A percentile compares a stretch with the other conserved stretches of the same genome.
Evolutionary conservation across 192 early-diverging fungal species (phyloP).

Genomic region (Coemansia sp.): DNA sequence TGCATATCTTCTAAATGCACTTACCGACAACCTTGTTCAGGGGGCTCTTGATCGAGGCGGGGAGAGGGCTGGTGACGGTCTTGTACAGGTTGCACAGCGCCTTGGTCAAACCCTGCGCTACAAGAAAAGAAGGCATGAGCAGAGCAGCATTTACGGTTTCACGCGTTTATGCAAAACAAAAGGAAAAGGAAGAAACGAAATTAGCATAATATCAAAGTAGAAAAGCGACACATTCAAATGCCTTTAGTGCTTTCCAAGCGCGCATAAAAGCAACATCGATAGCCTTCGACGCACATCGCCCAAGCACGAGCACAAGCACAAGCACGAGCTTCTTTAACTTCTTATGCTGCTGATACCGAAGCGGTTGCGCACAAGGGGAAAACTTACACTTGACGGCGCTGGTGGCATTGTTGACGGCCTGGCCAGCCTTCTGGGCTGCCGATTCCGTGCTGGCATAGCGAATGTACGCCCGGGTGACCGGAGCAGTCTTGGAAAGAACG

Average conservation of each 20-base stretch:
- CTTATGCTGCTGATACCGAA: background rate
- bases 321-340: too few relatives aligned
- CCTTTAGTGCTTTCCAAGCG: too few relatives aligned
- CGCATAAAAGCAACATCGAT: too few relatives aligned
- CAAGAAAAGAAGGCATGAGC: background rate
- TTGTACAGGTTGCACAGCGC: slow-evolving; percentile 51
- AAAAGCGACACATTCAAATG: too few relatives aligned
- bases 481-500: slow-evolving; percentile 40
- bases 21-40: slow-evolving; percentile 45
- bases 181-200: background rate
- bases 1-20: too few relatives aligned
- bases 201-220: too few relatives aligned
- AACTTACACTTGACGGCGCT: slow-evolving; percentile 44
- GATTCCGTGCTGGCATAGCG: slow-evolving; percentile 54
- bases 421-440: slow-evolving; percentile 40
- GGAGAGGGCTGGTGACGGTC: slow-evolving; percentile 34
- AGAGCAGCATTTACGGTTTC: background rate
- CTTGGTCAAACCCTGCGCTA: slow-evolving; percentile 49
- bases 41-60: slow-evolving; percentile 39
- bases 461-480: slow-evolving; percentile 46
- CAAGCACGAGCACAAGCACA: background rate
- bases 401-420: slow-evolving; percentile 36
- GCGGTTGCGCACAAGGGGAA: background rate
- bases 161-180: background rate
- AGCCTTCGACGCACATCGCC: too few relatives aligned